Percentiles rank a stretch among this genome's conserved stretches.
phyloP scores from a whole-genome alignment of 352 stramenopile species.

The Phytopythium aichiense region DNA sequence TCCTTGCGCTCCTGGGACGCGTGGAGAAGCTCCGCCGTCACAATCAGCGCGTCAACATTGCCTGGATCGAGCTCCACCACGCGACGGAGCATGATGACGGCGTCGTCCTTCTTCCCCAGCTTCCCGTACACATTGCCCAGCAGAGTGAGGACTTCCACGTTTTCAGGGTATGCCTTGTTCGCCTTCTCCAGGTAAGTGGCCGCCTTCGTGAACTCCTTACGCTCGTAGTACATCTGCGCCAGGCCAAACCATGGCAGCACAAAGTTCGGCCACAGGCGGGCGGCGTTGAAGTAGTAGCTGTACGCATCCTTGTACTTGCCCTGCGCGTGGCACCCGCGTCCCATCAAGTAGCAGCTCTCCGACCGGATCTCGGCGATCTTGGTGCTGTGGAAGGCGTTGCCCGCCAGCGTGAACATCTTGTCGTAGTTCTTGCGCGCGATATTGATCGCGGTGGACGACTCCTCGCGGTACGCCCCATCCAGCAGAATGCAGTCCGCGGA shows the following conservation, averaged over 20 bases:
- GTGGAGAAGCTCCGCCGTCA: conserved; percentile 78
- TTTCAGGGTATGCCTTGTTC: conserved; percentile 87
- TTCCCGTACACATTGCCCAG: conserved; percentile 81
- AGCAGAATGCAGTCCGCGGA: conserved; percentile 61
- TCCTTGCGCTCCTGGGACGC: conserved; percentile 78
- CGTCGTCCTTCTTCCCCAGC: conserved; percentile 77
- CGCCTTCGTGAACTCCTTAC: conserved; percentile 81
- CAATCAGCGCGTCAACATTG: conserved; percentile 82
- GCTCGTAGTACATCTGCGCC: conserved; percentile 89
- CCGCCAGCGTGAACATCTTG: conserved; percentile 88
- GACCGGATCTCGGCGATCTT: conserved; percentile 91
- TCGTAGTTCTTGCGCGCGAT: conserved; percentile 88
- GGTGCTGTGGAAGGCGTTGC: conserved; percentile 86
- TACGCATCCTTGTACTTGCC: conserved; percentile 95
- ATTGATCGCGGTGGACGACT: conserved; percentile 53
- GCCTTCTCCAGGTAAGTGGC: conserved; percentile 85
- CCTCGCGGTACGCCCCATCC: conserved; percentile 78
- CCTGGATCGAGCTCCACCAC: conserved; percentile 83
- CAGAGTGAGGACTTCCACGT: conserved; percentile 80
- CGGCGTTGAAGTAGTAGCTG: conserved; percentile 96
- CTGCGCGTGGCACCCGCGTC: conserved; percentile 92
- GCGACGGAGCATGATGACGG: conserved; percentile 71
- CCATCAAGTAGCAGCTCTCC: conserved; percentile 96
- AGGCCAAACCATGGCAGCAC: conserved; percentile 83
- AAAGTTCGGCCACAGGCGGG: conserved; percentile 82